Evolutionary conservation across 495 filamentous ascomycete species (phyloP).

Genomic region (Pseudotulostoma volvatum): DNA sequence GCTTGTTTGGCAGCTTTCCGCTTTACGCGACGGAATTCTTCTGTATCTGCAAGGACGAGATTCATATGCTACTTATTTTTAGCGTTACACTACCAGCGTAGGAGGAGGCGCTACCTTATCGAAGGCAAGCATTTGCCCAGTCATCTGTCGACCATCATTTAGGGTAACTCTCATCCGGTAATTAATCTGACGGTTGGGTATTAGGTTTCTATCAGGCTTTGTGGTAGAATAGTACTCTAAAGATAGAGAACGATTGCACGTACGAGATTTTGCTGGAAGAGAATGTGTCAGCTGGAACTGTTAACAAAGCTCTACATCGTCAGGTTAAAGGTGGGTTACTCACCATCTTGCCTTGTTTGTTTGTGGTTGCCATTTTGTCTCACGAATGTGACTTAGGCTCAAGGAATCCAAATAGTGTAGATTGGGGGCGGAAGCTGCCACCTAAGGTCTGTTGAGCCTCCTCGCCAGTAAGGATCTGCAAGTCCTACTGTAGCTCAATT

Average conservation of each 20-base stretch:
- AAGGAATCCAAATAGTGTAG: background rate
- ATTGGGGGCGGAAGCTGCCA: background rate
- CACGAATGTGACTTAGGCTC: constrained; percentile 51
- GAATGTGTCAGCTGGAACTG: constrained; percentile 51
- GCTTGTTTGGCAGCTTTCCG: constrained; percentile 64
- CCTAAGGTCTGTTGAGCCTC: background rate
- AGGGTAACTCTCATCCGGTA: constrained; percentile 96
- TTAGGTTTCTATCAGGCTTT: constrained; percentile 13
- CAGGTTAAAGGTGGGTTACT: constrained; percentile 23
- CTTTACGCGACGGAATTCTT: constrained; percentile 94
- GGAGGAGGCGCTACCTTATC: constrained; percentile 54
- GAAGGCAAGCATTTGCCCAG: constrained; percentile 91
- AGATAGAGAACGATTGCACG: constrained; percentile 21
- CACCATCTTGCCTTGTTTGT: constrained; percentile 99
- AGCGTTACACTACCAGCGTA: too few relatives aligned
- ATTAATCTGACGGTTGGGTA: constrained; percentile 56
- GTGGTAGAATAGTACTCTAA: background rate
- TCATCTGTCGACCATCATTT: constrained; percentile 91
- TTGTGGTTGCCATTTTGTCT: constrained; percentile 69
- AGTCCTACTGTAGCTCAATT: too few relatives aligned
- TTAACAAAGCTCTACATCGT: constrained; percentile 29
- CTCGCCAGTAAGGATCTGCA: background rate
- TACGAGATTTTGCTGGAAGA: constrained; percentile 84
- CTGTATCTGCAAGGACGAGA: constrained; percentile 93
- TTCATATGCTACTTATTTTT: constrained; percentile 99